Evolutionary conservation across 2,329 filamentous ascomycete genomes (phyloP), one percentile per base, ranked within the genome.

Genomic region (Neocucurbitaria cava): DNA sequence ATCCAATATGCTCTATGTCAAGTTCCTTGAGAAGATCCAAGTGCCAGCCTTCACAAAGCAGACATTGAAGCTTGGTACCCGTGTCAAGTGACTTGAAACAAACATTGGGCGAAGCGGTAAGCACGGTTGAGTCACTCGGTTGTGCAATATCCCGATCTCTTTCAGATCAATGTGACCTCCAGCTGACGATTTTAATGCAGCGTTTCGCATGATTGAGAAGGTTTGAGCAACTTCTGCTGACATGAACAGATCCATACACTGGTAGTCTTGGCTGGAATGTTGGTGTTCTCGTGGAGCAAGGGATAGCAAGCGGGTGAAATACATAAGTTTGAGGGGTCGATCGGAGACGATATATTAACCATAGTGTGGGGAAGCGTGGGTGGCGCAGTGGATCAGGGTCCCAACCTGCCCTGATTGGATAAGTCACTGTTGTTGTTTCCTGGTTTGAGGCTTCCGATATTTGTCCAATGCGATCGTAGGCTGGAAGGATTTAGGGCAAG

Each of bases 1-100:
- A 36, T 18, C 46, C 44, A 54, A 54, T 49, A 45, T 54, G 51
- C 41, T 26, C 28, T 20, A 24, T 38, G 39, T 49, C 30, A 45
- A 46, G 28, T 13, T 38, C 44, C 44, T 49, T 45, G 51, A 24
- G 40, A n/a, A 43, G 13, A 18, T 35, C n/a, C 8, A 20, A 35
- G 45, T 15, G 21, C 44, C 26, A 49, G 33, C 45, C 24, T 40
- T 54, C 26, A 45, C 15, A 24, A 21, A 15, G 38, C 24, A 28
- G 41, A 4, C 30, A 30, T 17, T 23, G 17, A 24, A 49, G 36
- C 46, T 36, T 21, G 24, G 5, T 41, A 38, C 31, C 23, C 36
- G 41, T 42, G 46, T 46, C 46, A 54, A 49, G 30, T 50, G 46
- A 54, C 52, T 17, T 49, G 49, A 49, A 51, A 46, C 47, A 49